Evolutionary conservation across 2,329 filamentous ascomycete species (phyloP).

Genomic region (Colletotrichum eleusines): DNA sequence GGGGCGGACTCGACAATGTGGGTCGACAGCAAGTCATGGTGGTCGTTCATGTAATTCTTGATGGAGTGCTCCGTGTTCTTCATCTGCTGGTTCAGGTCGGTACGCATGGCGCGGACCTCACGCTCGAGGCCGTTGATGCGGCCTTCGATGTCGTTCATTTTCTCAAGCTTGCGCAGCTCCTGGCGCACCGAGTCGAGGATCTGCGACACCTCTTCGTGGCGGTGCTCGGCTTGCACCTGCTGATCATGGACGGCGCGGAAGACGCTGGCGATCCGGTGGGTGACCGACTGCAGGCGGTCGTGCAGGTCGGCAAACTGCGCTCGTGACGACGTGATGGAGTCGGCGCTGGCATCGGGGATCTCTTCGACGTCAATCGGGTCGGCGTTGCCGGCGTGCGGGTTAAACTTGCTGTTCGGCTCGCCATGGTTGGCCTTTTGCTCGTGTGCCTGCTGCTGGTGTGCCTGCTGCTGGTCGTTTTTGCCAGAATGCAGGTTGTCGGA

Average conservation of each 20-base stretch:
- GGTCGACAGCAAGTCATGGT: constrained; percentile 63
- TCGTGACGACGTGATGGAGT: constrained; percentile 61
- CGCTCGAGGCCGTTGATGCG: constrained; percentile 67
- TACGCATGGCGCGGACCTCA: constrained; percentile 69
- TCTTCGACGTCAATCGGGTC: constrained; percentile 54
- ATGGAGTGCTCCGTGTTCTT: constrained; percentile 64
- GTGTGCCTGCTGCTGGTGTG: constrained; percentile 49
- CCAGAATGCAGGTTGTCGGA: constrained; percentile 60
- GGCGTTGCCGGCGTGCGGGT: constrained; percentile 45
- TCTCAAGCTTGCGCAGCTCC: constrained; percentile 59
- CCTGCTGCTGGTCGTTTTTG: constrained; percentile 48
- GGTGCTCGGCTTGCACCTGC: constrained; percentile 64
- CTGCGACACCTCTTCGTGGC: constrained; percentile 66
- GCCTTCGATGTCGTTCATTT: constrained; percentile 57
- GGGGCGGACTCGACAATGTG: constrained; percentile 62
- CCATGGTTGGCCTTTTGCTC: constrained; percentile 45
- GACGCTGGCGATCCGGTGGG: constrained; percentile 75
- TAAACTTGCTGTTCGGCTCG: constrained; percentile 44
- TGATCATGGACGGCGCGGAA: constrained; percentile 68
- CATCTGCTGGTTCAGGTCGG: constrained; percentile 64
- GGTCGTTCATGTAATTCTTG: constrained; percentile 63
- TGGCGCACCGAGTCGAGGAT: constrained; percentile 61
- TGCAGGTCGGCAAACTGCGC: constrained; percentile 87
- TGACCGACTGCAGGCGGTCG: constrained; percentile 81
- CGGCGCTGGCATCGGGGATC: constrained; percentile 62